Percentiles rank a stretch among this genome's conserved stretches.
Evolutionary conservation across 257 asterid species (phyloP).

Genomic region (Paulownia fortunei): DNA sequence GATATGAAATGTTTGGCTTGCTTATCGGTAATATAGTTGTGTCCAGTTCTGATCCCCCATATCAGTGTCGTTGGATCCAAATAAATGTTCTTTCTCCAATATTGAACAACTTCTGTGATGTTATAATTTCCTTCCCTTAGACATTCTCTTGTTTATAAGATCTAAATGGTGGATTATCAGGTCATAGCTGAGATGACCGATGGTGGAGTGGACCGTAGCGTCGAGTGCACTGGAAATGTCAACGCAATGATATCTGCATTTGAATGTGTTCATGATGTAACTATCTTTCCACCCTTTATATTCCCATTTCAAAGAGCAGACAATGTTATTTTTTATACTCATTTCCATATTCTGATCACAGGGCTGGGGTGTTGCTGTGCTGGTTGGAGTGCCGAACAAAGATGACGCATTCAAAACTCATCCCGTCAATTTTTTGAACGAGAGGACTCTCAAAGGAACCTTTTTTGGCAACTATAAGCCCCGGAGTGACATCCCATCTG

Average conservation of each 20-base stretch:
- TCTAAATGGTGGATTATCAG: slow-evolving; percentile 34
- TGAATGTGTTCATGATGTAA: slow-evolving; percentile 93
- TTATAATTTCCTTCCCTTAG: too few species aligned
- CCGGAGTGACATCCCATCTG: slow-evolving; percentile 66
- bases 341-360: too few species aligned
- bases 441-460: slow-evolving; percentile 88
- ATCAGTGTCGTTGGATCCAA: too few species aligned
- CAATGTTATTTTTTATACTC: too few species aligned
- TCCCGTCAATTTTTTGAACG: slow-evolving; percentile 70
- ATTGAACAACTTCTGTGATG: too few species aligned
- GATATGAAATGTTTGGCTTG: too few species aligned
- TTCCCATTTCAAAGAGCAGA: not conserved
- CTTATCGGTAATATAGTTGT: too few species aligned
- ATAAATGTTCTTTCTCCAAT: too few species aligned
- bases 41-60: too few species aligned
- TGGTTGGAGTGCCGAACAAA: slow-evolving; percentile 86
- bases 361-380: slow-evolving; percentile 98
- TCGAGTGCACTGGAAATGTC: slow-evolving; percentile 82
- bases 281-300: not conserved
- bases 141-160: too few species aligned
- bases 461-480: slow-evolving; percentile 93
- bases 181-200: slow-evolving; percentile 79
- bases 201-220: slow-evolving; percentile 88
- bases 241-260: slow-evolving; percentile 91
- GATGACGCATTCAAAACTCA: slow-evolving; percentile 76